phyloP scores from a whole-genome alignment of 257 asterid species.

The Capsicum chinense region DNA sequence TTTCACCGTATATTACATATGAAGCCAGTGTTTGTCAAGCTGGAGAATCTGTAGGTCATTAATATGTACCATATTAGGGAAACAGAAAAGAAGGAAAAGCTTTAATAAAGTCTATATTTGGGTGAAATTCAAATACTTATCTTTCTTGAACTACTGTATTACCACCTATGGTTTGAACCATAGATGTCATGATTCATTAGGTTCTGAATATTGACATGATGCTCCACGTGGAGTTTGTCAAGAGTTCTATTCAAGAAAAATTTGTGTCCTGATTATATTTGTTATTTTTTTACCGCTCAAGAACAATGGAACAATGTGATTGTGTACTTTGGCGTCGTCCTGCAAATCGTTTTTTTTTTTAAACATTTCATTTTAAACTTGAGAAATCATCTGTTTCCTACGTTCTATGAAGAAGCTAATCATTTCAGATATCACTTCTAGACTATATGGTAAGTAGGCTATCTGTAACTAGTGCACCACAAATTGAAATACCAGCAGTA shows the following conservation, averaged over 20 bases:
- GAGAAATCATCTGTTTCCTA: not conserved
- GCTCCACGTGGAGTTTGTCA: not conserved
- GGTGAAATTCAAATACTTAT: conserved; percentile 1
- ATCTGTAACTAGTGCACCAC: not conserved
- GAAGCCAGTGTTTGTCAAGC: not conserved
- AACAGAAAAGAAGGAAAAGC: not conserved
- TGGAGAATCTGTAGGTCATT: not conserved
- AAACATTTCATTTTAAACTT: not conserved
- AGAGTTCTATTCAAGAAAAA: not conserved
- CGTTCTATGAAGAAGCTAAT: not conserved
- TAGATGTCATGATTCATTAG: not conserved
- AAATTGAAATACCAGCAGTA: not conserved
- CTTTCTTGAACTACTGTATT: not conserved
- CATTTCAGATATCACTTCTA: not conserved
- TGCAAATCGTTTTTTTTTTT: not conserved
- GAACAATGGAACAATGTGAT: not conserved
- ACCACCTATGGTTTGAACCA: not conserved
- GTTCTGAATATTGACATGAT: not conserved
- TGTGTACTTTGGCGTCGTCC: not conserved
- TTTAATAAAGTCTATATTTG: not conserved
- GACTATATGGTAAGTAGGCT: not conserved
- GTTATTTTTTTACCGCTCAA: not conserved
- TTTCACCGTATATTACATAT: not conserved
- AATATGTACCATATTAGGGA: not conserved
- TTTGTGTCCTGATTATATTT: not conserved